Conservation (phyloP, 1,139 yeast species). For the Taphrina confusa region DNA sequence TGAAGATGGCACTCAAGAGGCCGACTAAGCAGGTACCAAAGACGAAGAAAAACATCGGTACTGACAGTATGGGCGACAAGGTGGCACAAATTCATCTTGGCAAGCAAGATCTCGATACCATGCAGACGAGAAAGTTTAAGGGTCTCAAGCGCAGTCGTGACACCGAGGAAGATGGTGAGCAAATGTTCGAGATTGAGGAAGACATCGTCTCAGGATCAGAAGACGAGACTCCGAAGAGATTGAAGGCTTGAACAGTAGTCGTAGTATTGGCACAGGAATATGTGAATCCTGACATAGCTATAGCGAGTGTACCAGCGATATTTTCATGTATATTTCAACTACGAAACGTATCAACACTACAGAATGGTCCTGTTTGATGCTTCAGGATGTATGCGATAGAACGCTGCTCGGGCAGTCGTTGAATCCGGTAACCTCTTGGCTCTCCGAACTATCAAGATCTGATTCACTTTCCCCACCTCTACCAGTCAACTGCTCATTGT, state of each 20-base stretch:
- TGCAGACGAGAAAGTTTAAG: slow-evolving; percentile 98
- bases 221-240: slow-evolving; percentile 17
- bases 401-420: neutral
- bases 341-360: no score
- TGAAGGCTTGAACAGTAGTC: slow-evolving; percentile 5
- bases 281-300: slow-evolving; percentile 1
- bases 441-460: slow-evolving; percentile 1
- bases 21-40: slow-evolving; percentile 81
- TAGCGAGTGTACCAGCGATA: slow-evolving; percentile 9
- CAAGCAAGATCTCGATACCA: slow-evolving; percentile 82
- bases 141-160: slow-evolving; percentile 87
- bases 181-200: neutral
- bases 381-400: neutral
- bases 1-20: slow-evolving; percentile 79
- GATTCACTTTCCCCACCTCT: neutral
- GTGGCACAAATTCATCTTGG: slow-evolving; percentile 95
- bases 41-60: slow-evolving; percentile 83
- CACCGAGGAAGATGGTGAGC: slow-evolving; percentile 63
- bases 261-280: neutral
- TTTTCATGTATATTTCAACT: no score
- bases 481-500: neutral
- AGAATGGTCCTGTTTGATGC: no score
- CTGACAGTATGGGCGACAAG: slow-evolving; percentile 93
- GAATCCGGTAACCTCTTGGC: neutral
- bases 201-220: slow-evolving; percentile 18